Base-by-base conservation (phyloP, 495 filamentous ascomycete genomes). In the Jackrogersella minutella region DNA sequence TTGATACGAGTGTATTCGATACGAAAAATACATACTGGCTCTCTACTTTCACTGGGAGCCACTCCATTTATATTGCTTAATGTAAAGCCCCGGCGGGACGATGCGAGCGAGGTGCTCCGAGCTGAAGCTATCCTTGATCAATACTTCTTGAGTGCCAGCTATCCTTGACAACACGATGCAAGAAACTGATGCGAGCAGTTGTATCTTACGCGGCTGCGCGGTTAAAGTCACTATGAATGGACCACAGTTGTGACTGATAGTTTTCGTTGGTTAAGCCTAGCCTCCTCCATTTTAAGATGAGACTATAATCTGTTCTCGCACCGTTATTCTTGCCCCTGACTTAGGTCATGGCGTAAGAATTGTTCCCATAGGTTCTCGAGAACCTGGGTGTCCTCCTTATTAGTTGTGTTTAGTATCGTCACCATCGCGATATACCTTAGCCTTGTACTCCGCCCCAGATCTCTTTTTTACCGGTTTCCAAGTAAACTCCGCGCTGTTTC, bases 1-100 rank as follows among this genome's bases (percentile, higher is more conserved):
- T 40, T 14, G 14, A 49, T 49, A 30, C 19, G 60, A 50, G 33
- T 17, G 4, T 17, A 36, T 7, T 47, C 8, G n/a, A n/a, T n/a
- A n/a, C n/a, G n/a, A n/a, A n/a, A n/a, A n/a, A n/a, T n/a, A n/a
- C n/a, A 22, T 33, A n/a, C 13, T 49, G 8, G 11, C 9, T 30
- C 1, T 28, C 13, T 31, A 21, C 9, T 31, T 39, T 28, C 8
- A 17, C 36, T 14, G 54, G 13, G 2, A 28, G 41, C 17, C 14
- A 16, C 5, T n/a, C n/a, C n/a, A n/a, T 22, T 36, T 51, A 22
- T 24, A 57, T 64, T 58, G 9, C 46, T 46, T 11, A 2, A 65
- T 44, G 53, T 52, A 58, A 10, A 53, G 30, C 24, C 13, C 55
- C 40, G 30, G 36, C 55, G 24, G 22, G 22, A 31, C 24, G 5